These are phyloP conservation scores for Lactarius psammicola DNA, from an alignment of 768 basidiomycete species.

Conservation along the genomic window DNA sequence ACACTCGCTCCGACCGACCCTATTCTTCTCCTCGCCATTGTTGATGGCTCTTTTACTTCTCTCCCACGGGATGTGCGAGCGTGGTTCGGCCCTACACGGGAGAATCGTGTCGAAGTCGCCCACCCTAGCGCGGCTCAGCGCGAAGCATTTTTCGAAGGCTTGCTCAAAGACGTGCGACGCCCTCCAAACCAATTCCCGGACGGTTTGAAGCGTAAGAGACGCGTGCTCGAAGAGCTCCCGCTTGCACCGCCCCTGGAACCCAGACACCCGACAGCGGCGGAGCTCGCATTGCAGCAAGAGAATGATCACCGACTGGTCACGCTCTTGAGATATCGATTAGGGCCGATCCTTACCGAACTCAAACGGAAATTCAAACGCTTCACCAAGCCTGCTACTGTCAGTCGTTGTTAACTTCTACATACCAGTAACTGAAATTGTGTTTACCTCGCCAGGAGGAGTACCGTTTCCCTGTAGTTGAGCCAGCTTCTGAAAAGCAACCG, in stretches of 20 bases:
- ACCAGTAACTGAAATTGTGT: neutral
- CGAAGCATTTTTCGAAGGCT: slow-evolving; percentile 67
- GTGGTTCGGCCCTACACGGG: slow-evolving; percentile 84
- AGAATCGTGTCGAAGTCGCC: slow-evolving; percentile 68
- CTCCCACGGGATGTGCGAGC: slow-evolving; percentile 79
- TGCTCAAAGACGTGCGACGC: slow-evolving; percentile 66
- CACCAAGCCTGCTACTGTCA: slow-evolving; percentile 72
- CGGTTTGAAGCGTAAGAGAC: slow-evolving; percentile 77
- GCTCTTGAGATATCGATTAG: slow-evolving; percentile 85
- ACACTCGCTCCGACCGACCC: slow-evolving; percentile 90
- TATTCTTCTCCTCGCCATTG: slow-evolving; percentile 85
- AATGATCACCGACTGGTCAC: slow-evolving; percentile 77
- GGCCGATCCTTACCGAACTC: slow-evolving; percentile 82
- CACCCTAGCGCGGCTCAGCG: slow-evolving; percentile 57
- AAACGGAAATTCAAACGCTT: slow-evolving; percentile 93
- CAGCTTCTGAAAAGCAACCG: slow-evolving; percentile 27
- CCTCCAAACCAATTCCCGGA: slow-evolving; percentile 90
- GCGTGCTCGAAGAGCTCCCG: slow-evolving; percentile 81
- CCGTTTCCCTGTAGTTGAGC: slow-evolving; percentile 45
- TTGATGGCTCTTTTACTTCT: slow-evolving; percentile 68
- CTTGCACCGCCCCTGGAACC: slow-evolving; percentile 91
- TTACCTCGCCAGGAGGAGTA: slow-evolving; percentile 65
- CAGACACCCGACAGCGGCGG: slow-evolving; percentile 73
- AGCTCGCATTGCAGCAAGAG: slow-evolving; percentile 79
- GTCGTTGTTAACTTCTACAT: slow-evolving; percentile 32